A percentile compares a stretch with the other conserved stretches of the same genome.
phyloP scores from a whole-genome alignment of 768 basidiomycete species.

The Kwoniella sp. region DNA sequence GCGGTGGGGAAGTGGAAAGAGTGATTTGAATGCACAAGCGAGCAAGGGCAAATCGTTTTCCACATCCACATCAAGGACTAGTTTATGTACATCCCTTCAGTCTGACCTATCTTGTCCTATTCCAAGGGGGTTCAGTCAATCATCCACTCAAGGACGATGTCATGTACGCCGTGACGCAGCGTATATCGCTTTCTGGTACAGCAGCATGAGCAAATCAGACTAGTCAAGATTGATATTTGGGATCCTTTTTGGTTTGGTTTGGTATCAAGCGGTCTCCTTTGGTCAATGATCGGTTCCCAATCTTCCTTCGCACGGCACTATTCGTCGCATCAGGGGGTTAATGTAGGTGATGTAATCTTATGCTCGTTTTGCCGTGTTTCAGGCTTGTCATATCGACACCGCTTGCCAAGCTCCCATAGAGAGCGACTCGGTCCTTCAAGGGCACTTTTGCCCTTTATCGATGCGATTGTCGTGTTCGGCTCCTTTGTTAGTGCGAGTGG shows the following conservation, averaged over 20 bases:
- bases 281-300: not conserved
- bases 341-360: no score
- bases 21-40: not conserved
- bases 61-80: not conserved
- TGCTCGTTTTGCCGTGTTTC: no score
- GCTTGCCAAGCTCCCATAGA: no score
- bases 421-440: no score
- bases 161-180: no score
- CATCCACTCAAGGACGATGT: no score
- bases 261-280: not conserved
- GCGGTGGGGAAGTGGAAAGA: no score
- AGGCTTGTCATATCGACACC: no score
- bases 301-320: not conserved
- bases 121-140: not conserved
- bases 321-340: not conserved
- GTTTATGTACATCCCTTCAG: not conserved
- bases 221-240: not conserved
- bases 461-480: no score
- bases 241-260: not conserved
- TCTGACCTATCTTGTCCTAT: not conserved
- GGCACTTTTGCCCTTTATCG: no score
- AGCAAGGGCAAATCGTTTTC: not conserved
- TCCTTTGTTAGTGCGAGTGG: no score
- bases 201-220: not conserved
- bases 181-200: not conserved